Evolutionary conservation across 352 stramenopile species (phyloP).

Genomic region (Phytopythium litorale): DNA sequence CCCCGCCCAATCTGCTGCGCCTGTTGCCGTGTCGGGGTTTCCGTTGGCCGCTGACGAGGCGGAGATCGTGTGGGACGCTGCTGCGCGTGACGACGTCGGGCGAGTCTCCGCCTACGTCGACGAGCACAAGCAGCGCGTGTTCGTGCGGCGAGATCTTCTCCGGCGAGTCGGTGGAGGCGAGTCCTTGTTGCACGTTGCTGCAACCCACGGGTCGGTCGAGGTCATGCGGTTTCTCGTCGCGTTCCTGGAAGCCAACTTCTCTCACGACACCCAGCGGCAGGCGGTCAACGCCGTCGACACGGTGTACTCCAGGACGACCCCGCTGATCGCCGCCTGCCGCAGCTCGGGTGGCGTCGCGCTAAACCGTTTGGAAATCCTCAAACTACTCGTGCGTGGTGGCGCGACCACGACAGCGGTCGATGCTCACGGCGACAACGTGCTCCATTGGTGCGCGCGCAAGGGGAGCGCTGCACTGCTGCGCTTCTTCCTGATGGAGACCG

Average conservation of each 20-base stretch:
- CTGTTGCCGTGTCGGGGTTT: too few species aligned
- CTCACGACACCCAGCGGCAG: slow-evolving; percentile 18
- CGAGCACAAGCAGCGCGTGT: slow-evolving; percentile 23
- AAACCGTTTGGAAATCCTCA: slow-evolving; percentile 43
- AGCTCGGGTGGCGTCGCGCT: slow-evolving; percentile 33
- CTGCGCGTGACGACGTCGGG: slow-evolving; percentile 25
- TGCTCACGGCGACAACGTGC: slow-evolving; percentile 52
- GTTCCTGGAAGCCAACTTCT: slow-evolving; percentile 30
- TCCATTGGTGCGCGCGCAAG: slow-evolving; percentile 68
- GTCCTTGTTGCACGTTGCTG: slow-evolving; percentile 56
- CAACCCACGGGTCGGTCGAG: slow-evolving; percentile 28
- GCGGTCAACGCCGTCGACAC: slow-evolving; percentile 51
- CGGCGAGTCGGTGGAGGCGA: slow-evolving; percentile 17
- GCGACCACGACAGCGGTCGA: slow-evolving; percentile 42
- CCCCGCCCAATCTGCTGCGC: slow-evolving; percentile 5
- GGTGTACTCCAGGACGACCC: slow-evolving; percentile 39
- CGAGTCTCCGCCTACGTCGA: slow-evolving; percentile 31
- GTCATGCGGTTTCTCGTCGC: slow-evolving; percentile 31
- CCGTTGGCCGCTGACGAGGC: neutral
- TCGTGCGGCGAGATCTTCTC: slow-evolving; percentile 23
- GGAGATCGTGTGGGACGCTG: slow-evolving; percentile 36
- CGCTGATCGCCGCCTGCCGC: slow-evolving; percentile 57
- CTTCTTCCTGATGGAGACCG: slow-evolving; percentile 54
- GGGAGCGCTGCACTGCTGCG: slow-evolving; percentile 46
- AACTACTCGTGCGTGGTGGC: slow-evolving; percentile 40